Conservation (phyloP, 345 rosid genomes). For the Gossypium sturtianum region DNA sequence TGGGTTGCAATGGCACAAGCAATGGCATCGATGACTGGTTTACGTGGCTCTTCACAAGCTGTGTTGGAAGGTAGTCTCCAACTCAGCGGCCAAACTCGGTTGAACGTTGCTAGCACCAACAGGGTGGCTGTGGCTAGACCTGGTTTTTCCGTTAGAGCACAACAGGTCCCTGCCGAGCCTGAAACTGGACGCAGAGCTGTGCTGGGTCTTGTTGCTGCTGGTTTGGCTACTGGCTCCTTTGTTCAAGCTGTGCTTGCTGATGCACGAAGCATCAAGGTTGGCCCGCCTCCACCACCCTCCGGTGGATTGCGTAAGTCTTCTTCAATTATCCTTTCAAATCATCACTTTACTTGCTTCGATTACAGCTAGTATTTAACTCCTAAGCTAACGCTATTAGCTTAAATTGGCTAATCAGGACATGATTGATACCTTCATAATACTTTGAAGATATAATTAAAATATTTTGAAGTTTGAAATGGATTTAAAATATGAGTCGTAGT, state of each 20-base stretch:
- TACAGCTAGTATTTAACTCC: too few species aligned
- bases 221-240: conserved; percentile 63
- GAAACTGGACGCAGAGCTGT: conserved; percentile 73
- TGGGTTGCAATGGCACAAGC: conserved; percentile 43
- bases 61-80: conserved; percentile 65
- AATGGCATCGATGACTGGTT: conserved; percentile 73
- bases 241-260: conserved; percentile 77
- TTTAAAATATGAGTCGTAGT: too few species aligned
- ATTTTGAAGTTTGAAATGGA: too few species aligned
- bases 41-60: conserved; percentile 62
- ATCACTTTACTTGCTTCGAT: neutral
- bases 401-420: too few species aligned
- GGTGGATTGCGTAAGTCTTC: conserved; percentile 87
- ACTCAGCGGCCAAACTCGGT: conserved; percentile 46
- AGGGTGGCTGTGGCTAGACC: conserved; percentile 30
- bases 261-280: conserved; percentile 63
- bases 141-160: conserved; percentile 52
- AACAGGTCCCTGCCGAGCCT: conserved; percentile 36
- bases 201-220: conserved; percentile 66
- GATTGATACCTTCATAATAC: too few species aligned
- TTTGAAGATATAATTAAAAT: too few species aligned
- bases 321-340: neutral
- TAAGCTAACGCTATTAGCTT: too few species aligned
- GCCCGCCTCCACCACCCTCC: conserved; percentile 87
- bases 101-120: conserved; percentile 26